These are phyloP conservation scores for Termitomyces sp. DNA, from an alignment of 768 basidiomycete genomes.

Conservation along the genomic window DNA sequence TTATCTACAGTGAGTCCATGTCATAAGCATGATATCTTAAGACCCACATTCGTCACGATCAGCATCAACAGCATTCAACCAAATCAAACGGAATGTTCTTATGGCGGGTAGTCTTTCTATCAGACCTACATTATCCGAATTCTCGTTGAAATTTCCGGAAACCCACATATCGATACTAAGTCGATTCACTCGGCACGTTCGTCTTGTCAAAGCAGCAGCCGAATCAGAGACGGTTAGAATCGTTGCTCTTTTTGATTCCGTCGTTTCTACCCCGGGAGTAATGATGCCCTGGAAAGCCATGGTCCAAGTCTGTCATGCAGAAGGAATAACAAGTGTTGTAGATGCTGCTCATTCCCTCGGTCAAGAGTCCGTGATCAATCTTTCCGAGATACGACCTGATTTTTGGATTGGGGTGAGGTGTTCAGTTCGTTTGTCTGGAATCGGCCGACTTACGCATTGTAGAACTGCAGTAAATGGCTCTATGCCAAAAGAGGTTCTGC, in stretches of 20 bases:
- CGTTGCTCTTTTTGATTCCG: conserved; percentile 59
- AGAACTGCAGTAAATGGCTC: conserved; percentile 77
- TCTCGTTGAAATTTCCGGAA: background rate
- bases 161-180: background rate
- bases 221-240: conserved; percentile 9
- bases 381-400: conserved; percentile 51
- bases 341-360: conserved; percentile 81
- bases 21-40: background rate
- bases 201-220: background rate
- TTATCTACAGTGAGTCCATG: background rate
- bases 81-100: background rate
- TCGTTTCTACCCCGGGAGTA: conserved; percentile 55
- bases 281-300: conserved; percentile 68
- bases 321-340: conserved; percentile 56
- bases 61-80: conserved; percentile 1
- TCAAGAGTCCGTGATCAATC: conserved; percentile 56
- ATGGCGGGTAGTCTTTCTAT: background rate
- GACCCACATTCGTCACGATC: background rate
- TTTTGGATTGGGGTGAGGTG: conserved; percentile 66
- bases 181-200: background rate
- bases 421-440: background rate
- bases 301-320: conserved; percentile 56
- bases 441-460: background rate
- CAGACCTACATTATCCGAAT: background rate
- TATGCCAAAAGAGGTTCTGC: conserved; percentile 52